Evolutionary conservation across 768 basidiomycete genomes (phyloP).

Genomic region (Phanerochaete sordida): DNA sequence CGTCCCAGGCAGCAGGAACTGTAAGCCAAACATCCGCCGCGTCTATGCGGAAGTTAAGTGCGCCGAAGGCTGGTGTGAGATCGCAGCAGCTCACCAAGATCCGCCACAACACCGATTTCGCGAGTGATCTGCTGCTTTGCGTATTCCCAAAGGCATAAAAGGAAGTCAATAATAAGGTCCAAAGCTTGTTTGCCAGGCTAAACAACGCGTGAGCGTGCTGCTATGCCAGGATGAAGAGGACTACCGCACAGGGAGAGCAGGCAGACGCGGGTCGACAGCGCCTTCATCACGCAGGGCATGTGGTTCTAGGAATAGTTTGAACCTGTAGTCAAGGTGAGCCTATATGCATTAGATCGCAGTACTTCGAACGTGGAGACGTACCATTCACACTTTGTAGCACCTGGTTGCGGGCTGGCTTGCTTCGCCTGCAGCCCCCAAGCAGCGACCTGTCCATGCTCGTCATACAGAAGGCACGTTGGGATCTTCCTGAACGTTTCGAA

Average conservation of each 20-base stretch:
- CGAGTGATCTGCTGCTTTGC: slow-evolving; percentile 84
- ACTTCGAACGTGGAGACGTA: slow-evolving; percentile 19
- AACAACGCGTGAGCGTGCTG: neutral
- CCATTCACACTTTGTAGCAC: slow-evolving; percentile 59
- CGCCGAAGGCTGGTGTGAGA: neutral
- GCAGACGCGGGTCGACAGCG: slow-evolving; percentile 72
- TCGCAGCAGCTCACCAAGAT: slow-evolving; percentile 56
- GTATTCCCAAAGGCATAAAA: slow-evolving; percentile 82
- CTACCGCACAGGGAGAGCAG: slow-evolving; percentile 66
- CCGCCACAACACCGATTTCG: slow-evolving; percentile 82
- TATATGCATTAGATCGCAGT: too few species aligned
- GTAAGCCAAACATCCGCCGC: slow-evolving; percentile 83
- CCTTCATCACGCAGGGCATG: slow-evolving; percentile 71
- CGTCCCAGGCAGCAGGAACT: slow-evolving; percentile 91
- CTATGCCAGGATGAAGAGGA: neutral
- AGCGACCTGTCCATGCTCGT: slow-evolving; percentile 65
- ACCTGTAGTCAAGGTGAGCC: slow-evolving; percentile 38
- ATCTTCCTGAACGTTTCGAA: slow-evolving; percentile 85
- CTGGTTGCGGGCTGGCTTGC: slow-evolving; percentile 65
- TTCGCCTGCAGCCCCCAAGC: slow-evolving; percentile 90
- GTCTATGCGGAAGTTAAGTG: slow-evolving; percentile 44
- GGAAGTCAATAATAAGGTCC: slow-evolving; percentile 81
- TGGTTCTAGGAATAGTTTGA: slow-evolving; percentile 86
- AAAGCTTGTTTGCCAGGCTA: slow-evolving; percentile 73
- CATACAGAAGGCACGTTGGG: slow-evolving; percentile 79